Conservation (phyloP, 192 early-diverging fungal species). For the Gonapodya sp. region DNA sequence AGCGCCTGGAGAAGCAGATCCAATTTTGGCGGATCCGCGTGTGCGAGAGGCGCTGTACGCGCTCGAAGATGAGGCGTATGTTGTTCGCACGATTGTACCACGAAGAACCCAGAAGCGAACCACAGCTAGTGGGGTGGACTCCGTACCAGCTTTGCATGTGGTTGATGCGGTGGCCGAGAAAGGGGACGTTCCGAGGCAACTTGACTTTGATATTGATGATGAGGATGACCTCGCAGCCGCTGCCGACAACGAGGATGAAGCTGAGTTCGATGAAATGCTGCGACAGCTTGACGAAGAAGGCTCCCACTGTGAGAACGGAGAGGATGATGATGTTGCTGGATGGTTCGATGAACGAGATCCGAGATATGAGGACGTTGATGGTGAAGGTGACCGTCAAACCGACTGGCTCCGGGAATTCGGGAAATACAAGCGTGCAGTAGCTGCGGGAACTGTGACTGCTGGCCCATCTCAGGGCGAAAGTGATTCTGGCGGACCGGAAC, state of each 20-base stretch:
- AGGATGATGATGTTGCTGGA: slow-evolving; percentile 15
- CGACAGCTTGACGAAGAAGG: slow-evolving; percentile 10
- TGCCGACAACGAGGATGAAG: slow-evolving; percentile 26
- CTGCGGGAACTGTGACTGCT: no score
- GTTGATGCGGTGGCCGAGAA: neutral
- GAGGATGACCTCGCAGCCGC: slow-evolving; percentile 28
- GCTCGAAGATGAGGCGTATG: slow-evolving; percentile 83
- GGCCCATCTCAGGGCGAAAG: no score
- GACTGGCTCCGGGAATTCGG: slow-evolving; percentile 31
- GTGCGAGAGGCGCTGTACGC: slow-evolving; percentile 86
- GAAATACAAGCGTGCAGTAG: neutral
- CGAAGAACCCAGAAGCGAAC: slow-evolving; percentile 15
- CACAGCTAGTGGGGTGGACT: neutral
- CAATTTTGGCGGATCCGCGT: slow-evolving; percentile 69
- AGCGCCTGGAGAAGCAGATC: slow-evolving; percentile 24
- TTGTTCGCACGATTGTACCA: slow-evolving; percentile 23
- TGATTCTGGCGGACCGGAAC: neutral
- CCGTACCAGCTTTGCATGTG: neutral
- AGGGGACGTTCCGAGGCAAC: slow-evolving; percentile 12
- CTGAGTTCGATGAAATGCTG: slow-evolving; percentile 16
- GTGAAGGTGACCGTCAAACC: slow-evolving; percentile 46
- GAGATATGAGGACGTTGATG: slow-evolving; percentile 24
- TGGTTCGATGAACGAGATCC: slow-evolving; percentile 31
- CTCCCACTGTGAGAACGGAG: slow-evolving; percentile 20
- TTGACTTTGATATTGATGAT: slow-evolving; percentile 33